phyloP scores from a whole-genome alignment of 139 green algal species.

The Chlamydomonas sp. region DNA sequence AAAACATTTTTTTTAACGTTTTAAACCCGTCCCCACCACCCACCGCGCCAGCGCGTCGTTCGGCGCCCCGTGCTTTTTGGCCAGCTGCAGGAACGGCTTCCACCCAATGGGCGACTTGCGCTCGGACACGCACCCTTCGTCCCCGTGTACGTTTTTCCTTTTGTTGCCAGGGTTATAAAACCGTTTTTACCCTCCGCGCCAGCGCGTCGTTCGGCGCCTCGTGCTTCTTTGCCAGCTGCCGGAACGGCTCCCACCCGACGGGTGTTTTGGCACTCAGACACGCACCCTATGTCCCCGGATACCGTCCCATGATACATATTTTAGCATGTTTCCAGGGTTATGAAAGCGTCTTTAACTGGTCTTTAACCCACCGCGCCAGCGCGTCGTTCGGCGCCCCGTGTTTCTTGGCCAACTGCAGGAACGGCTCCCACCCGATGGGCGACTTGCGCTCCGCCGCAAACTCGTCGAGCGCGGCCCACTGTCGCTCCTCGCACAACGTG shows the following conservation, averaged over 20 bases:
- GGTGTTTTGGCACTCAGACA: too few species aligned
- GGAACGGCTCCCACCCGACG: slow-evolving; percentile 47
- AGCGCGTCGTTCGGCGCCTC: slow-evolving; percentile 26
- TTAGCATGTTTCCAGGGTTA: neutral
- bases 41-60: too few species aligned
- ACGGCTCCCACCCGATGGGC: slow-evolving; percentile 45
- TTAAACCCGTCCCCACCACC: too few species aligned
- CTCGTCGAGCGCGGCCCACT: slow-evolving; percentile 59
- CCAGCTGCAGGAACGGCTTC: slow-evolving; percentile 54
- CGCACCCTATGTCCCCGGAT: neutral
- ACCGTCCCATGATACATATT: neutral
- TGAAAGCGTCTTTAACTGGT: too few species aligned
- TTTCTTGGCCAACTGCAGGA: slow-evolving; percentile 43
- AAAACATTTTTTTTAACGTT: too few species aligned
- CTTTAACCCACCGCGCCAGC: neutral
- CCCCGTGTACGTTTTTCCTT: too few species aligned
- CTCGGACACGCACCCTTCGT: slow-evolving; percentile 39
- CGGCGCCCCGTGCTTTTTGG: slow-evolving; percentile 42
- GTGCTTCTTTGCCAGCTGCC: slow-evolving; percentile 37
- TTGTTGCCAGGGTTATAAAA: too few species aligned
- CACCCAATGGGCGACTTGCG: slow-evolving; percentile 29
- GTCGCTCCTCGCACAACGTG: slow-evolving; percentile 27
- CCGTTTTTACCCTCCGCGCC: too few species aligned
- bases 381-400: slow-evolving; percentile 33
- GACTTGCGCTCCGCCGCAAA: slow-evolving; percentile 35